Conservation (phyloP, 2,329 filamentous ascomycete species). For the Monosporascus sp. region DNA sequence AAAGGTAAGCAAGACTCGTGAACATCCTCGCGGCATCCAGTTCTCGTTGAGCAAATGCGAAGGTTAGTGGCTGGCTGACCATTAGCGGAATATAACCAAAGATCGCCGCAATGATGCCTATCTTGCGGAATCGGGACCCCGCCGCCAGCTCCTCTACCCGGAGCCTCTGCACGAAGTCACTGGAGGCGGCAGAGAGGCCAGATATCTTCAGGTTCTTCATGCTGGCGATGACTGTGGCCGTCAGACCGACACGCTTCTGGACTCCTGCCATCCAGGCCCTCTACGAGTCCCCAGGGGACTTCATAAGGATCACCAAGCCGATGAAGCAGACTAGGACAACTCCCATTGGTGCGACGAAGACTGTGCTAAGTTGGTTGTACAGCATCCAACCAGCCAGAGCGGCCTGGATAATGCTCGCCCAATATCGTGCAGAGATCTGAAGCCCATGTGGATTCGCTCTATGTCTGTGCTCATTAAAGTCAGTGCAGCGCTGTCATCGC, state of each 20-base stretch:
- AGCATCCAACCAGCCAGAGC: conserved; percentile 41
- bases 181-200: conserved; percentile 26
- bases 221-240: conserved; percentile 29
- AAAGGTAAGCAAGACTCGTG: background rate
- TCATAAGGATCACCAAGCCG: conserved; percentile 17
- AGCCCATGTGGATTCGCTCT: conserved; percentile 32
- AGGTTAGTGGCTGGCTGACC: conserved; percentile 24
- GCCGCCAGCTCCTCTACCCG: conserved; percentile 32
- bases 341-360: conserved; percentile 40
- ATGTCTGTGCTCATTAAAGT: conserved; percentile 43
- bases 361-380: conserved; percentile 37
- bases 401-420: conserved; percentile 34
- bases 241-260: conserved; percentile 27
- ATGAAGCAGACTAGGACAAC: conserved; percentile 27
- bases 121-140: conserved; percentile 28
- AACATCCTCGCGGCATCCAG: conserved; percentile 22
- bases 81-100: conserved; percentile 16
- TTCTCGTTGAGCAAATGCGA: conserved; percentile 21
- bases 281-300: conserved; percentile 18
- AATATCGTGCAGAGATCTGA: conserved; percentile 32
- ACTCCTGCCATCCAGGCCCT: conserved; percentile 28
- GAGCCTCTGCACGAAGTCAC: conserved; percentile 25
- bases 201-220: conserved; percentile 40
- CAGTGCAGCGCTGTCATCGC: conserved; percentile 32
- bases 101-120: conserved; percentile 30